These are phyloP conservation scores for Globisporangium solare DNA, from an alignment of 352 stramenopile species.

Conservation along the genomic window DNA sequence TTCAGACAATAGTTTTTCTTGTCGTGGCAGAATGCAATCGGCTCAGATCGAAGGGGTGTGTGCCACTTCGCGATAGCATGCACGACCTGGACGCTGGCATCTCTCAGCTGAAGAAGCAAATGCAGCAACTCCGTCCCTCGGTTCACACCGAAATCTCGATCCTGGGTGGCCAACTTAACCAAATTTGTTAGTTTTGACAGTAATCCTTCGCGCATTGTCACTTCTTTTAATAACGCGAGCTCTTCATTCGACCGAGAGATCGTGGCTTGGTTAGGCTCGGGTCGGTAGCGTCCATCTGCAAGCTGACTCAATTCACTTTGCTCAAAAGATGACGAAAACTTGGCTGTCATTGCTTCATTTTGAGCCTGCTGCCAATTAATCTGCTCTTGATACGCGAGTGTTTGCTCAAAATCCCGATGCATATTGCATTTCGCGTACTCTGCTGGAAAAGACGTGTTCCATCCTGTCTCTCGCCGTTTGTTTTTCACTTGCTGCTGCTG, in stretches of 20 bases:
- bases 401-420: conserved; percentile 40
- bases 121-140: conserved; percentile 54
- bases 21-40: conserved; percentile 42
- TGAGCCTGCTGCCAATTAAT: conserved; percentile 19
- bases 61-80: conserved; percentile 57
- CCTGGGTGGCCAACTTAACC: conserved; percentile 18
- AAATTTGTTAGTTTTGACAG: conserved; percentile 43
- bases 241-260: conserved; percentile 19
- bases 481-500: conserved; percentile 20
- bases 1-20: conserved; percentile 65
- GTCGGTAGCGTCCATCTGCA: background rate
- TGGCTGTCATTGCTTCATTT: conserved; percentile 12
- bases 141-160: conserved; percentile 31
- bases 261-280: background rate
- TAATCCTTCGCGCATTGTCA: conserved; percentile 55
- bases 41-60: conserved; percentile 14
- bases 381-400: conserved; percentile 59
- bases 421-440: conserved; percentile 45
- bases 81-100: conserved; percentile 50
- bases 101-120: conserved; percentile 58
- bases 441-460: conserved; percentile 64
- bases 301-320: too few relatives aligned
- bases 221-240: conserved; percentile 46
- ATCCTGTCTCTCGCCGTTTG: conserved; percentile 60
- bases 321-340: background rate